Evolutionary conservation across 1,284 basidiomycete genomes (phyloP), one percentile per base, ranked within the genome.

Genomic region (Moesziomyces globuligerus): DNA sequence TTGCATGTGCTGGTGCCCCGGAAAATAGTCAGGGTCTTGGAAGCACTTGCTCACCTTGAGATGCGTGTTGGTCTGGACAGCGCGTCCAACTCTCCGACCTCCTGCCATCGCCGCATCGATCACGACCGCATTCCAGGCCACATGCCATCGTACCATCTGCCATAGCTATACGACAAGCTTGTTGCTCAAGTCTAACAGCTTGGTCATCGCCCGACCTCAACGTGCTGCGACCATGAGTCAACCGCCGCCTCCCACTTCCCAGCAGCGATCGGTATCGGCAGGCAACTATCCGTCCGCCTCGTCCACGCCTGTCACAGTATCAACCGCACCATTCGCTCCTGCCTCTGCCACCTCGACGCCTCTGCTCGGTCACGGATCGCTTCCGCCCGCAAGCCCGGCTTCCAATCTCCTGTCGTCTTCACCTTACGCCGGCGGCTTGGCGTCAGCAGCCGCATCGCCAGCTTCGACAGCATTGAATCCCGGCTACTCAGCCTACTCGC

Each of bases 181-280:
- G 10, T 17, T 17, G 32, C 6, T 34, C 15, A 17, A 15, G 32
- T 13, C 32, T n/a, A n/a, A n/a, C n/a, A n/a, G n/a, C 15, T 34
- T 7, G 32, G 7, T 34, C 3, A 13, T 17, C 10, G 40, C 7
- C 5, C 15, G 23, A 26, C 11, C 7, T 15, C 15, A 17, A 4
- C 32, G 20, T 20, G 17, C 17, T 11, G 9, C 23, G 10, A 48
- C 24, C 23, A 66, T 66, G 62, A 59, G 48, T 23, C 62, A 66
- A 28, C 56, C 51, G 39, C 62, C 62, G 23, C 39, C 25, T 20
- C 47, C 56, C n/a, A 36, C 21, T n/a, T 66, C 62, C 44, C 62
- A 66, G 51, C 55, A 55, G n/a, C 62, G 56, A 17, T 66, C 62
- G 25, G 51, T 47, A 20, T 59, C 62, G 17, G 62, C 62, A 3